Percentiles rank a stretch among this genome's conserved stretches.
These are phyloP conservation scores for Mycena vulgaris DNA, from an alignment of 768 basidiomycete genomes.

Conservation along the genomic window DNA sequence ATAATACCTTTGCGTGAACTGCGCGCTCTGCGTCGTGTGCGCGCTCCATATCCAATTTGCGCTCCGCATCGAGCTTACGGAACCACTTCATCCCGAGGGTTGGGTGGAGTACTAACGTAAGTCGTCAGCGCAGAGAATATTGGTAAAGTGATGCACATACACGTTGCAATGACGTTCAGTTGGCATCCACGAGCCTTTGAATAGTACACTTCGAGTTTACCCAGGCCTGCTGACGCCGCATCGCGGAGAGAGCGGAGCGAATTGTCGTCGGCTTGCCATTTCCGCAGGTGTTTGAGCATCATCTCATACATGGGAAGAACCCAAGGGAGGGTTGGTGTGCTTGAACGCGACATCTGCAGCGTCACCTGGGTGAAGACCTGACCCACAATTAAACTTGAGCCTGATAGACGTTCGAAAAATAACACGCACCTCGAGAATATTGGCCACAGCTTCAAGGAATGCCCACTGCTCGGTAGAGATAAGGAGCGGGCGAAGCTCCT, in stretches of 20 bases:
- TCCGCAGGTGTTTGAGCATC: background rate
- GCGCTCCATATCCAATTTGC: too few relatives aligned
- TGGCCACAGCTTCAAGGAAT: background rate
- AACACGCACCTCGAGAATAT: background rate
- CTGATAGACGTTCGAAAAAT: background rate
- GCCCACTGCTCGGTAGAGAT: background rate
- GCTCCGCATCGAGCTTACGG: background rate
- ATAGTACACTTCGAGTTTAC: background rate
- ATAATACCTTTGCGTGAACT: background rate
- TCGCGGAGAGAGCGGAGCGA: background rate
- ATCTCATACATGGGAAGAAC: conserved; percentile 8
- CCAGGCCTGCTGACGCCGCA: background rate
- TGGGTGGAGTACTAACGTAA: background rate
- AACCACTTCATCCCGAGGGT: background rate
- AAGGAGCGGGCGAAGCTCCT: background rate
- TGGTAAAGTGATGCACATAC: background rate
- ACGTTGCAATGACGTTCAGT: too few relatives aligned
- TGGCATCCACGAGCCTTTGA: background rate
- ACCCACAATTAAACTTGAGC: background rate
- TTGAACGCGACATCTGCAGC: conserved; percentile 1
- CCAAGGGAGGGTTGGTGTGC: background rate
- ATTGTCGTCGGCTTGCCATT: background rate
- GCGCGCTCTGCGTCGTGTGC: background rate
- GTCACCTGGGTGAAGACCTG: conserved; percentile 5
- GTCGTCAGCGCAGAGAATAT: background rate